A percentile compares a stretch with the other conserved stretches of the same genome.
Conservation (phyloP, 75 land plant species). For the Pinus tabuliformis region DNA sequence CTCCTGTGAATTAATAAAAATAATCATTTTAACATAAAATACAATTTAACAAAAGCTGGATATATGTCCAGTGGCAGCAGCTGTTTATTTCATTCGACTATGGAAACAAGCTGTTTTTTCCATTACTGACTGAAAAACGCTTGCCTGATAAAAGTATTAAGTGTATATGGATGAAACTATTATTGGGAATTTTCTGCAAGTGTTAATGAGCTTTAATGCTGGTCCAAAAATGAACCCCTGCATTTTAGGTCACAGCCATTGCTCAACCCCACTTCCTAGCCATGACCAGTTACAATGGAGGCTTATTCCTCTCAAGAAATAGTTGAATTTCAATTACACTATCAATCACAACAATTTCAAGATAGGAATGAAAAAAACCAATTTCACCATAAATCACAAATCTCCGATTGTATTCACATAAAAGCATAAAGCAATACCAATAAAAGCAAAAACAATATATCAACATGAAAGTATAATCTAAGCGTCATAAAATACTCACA, state of each 20-base stretch:
- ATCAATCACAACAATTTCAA: background rate
- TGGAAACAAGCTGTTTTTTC: no score
- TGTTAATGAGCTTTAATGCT: background rate
- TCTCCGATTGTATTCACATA: no score
- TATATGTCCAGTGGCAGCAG: background rate
- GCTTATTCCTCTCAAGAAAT: background rate
- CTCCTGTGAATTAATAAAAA: background rate
- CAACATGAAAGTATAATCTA: background rate
- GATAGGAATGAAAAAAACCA: background rate
- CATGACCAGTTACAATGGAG: background rate
- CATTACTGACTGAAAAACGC: no score
- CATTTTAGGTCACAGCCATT: background rate
- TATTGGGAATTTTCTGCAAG: background rate
- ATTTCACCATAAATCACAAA: background rate
- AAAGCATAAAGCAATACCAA: background rate
- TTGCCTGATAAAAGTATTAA: no score
- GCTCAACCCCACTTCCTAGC: background rate
- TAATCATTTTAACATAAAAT: background rate
- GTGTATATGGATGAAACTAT: no score
- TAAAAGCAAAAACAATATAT: background rate
- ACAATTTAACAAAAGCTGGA: background rate
- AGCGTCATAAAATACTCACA: constrained; percentile 27
- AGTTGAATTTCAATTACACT: background rate
- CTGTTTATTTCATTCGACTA: background rate
- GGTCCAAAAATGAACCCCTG: background rate